Conservation (phyloP, 169 alveolate species). For the Neospora caninum region DNA sequence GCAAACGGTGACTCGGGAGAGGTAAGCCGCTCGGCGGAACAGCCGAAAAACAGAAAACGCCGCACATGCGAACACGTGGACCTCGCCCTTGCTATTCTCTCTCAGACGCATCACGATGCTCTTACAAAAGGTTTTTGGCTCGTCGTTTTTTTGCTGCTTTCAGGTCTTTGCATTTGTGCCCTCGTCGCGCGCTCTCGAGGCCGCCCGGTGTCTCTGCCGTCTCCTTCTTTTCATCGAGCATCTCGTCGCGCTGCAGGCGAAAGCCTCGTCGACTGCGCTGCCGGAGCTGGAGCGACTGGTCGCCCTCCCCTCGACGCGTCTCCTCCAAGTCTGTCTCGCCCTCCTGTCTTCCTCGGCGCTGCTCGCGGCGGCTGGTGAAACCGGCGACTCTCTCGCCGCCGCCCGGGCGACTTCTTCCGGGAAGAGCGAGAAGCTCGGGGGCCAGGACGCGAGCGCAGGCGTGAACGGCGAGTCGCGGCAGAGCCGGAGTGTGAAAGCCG, state of each 20-base stretch:
- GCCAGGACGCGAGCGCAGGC: background rate
- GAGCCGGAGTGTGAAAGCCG: background rate
- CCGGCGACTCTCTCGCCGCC: background rate
- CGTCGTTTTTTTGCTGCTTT: background rate
- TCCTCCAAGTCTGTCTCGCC: constrained; percentile 1
- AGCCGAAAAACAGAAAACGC: no score
- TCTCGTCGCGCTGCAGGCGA: constrained; percentile 31
- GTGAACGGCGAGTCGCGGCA: background rate
- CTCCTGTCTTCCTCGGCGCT: background rate
- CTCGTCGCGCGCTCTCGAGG: background rate
- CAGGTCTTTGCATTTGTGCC: constrained; percentile 29
- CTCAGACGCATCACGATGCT: no score
- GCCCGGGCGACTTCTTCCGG: background rate
- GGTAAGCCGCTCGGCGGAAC: no score
- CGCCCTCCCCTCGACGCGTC: constrained; percentile 14
- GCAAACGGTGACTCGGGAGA: no score
- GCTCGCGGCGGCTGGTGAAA: background rate
- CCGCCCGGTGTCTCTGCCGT: background rate
- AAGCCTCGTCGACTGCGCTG: background rate
- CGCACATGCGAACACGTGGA: no score
- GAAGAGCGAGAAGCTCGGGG: background rate
- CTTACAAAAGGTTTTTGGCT: no score
- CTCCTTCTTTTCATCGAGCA: constrained; percentile 31
- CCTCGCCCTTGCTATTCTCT: no score
- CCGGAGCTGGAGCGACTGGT: constrained; percentile 25